These are phyloP conservation scores for Gleditsia sinensis DNA, from an alignment of 306 rosid genomes.

Conservation along the genomic window DNA sequence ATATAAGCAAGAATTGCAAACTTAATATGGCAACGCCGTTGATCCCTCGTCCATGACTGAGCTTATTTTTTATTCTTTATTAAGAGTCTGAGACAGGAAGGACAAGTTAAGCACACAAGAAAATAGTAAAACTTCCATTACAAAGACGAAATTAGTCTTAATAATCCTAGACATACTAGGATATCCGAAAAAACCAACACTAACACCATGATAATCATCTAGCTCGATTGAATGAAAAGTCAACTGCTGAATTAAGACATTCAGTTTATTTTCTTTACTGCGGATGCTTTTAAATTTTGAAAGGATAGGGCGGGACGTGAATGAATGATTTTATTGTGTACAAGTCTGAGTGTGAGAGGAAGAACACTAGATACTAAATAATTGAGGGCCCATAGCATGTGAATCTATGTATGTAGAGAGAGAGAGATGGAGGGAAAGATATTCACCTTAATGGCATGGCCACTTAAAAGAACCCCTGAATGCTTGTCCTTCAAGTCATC, in stretches of 20 bases:
- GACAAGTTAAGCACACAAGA: neutral
- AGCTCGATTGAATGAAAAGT: conserved; percentile 10
- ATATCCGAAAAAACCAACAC: neutral
- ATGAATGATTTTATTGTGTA: neutral
- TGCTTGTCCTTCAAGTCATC: conserved; percentile 83
- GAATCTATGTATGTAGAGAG: neutral
- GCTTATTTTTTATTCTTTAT: neutral
- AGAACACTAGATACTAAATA: neutral
- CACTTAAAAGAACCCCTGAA: conserved; percentile 75
- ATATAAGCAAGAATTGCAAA: neutral
- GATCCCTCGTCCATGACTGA: neutral
- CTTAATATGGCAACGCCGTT: neutral
- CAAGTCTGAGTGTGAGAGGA: neutral
- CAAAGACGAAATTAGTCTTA: no score
- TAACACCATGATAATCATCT: no score
- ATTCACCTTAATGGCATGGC: conserved; percentile 72
- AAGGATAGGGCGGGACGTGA: no score
- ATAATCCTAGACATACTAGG: neutral
- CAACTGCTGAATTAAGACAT: neutral
- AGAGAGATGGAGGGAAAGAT: conserved; percentile 13
- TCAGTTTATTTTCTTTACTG: no score
- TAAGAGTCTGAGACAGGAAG: neutral
- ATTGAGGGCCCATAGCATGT: neutral
- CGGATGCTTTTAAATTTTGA: no score
- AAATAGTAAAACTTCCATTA: no score